A percentile compares a stretch with the other conserved stretches of the same genome.
These are phyloP conservation scores for Ustulina deusta DNA, from an alignment of 2,329 filamentous ascomycete species.

Conservation along the genomic window DNA sequence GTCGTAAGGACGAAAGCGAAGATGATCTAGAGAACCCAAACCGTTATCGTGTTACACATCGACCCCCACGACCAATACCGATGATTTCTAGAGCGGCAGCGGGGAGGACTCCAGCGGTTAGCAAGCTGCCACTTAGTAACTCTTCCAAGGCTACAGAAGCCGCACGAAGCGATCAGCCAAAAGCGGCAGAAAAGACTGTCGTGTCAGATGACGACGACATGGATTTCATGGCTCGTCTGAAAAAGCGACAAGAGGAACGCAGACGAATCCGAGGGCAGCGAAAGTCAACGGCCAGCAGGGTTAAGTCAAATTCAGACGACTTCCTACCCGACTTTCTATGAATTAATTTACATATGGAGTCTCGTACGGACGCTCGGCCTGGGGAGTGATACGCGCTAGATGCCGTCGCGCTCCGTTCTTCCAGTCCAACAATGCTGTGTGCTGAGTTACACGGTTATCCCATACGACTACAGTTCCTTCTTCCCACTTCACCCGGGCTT, in stretches of 20 bases:
- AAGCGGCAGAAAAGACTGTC: slow-evolving; percentile 19
- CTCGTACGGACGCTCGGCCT: slow-evolving; percentile 82
- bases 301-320: slow-evolving; percentile 37
- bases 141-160: slow-evolving; percentile 3
- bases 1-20: slow-evolving; percentile 42
- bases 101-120: neutral
- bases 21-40: neutral
- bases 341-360: slow-evolving; percentile 60
- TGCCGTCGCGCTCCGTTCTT: slow-evolving; percentile 81
- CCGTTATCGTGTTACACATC: neutral
- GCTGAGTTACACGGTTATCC: slow-evolving; percentile 85
- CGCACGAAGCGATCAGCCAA: slow-evolving; percentile 11
- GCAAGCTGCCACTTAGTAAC: neutral
- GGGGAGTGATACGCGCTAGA: slow-evolving; percentile 83
- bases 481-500: slow-evolving; percentile 81
- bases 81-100: neutral
- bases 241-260: slow-evolving; percentile 45
- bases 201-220: slow-evolving; percentile 36
- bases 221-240: slow-evolving; percentile 44
- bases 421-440: slow-evolving; percentile 87
- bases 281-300: slow-evolving; percentile 35
- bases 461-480: slow-evolving; percentile 85
- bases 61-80: slow-evolving; percentile 6
- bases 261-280: slow-evolving; percentile 40
- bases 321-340: slow-evolving; percentile 47